These are phyloP conservation scores for Penicillium digitatum DNA, from an alignment of 2,329 filamentous ascomycete species.

Conservation along the genomic window DNA sequence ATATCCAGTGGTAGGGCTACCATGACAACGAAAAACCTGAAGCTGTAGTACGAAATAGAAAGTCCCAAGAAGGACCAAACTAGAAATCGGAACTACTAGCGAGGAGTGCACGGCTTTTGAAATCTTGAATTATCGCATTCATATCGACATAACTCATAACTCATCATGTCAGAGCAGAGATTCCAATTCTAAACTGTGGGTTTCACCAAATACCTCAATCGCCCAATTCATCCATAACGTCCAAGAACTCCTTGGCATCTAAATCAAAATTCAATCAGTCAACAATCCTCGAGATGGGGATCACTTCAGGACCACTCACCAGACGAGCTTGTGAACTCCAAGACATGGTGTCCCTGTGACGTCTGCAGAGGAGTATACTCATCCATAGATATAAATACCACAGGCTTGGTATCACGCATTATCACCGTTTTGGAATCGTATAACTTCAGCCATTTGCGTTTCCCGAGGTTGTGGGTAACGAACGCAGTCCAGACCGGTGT, in stretches of 20 bases:
- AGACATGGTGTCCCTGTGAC: conserved; percentile 36
- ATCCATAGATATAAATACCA: conserved; percentile 50
- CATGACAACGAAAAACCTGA: neutral
- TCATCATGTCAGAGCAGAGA: conserved; percentile 9
- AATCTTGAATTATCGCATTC: conserved; percentile 21
- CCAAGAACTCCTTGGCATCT: conserved; percentile 42
- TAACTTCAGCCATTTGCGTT: conserved; percentile 48
- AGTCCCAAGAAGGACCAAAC: neutral
- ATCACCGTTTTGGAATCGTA: conserved; percentile 44
- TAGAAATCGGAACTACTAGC: neutral
- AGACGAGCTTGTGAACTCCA: conserved; percentile 36
- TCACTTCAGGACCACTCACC: conserved; percentile 24
- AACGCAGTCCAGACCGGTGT: conserved; percentile 61
- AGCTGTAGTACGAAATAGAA: neutral
- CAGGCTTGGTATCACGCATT: conserved; percentile 50
- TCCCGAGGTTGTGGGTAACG: conserved; percentile 47
- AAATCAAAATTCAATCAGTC: conserved; percentile 10
- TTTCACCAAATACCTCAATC: neutral
- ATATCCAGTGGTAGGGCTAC: neutral
- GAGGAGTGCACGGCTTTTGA: conserved; percentile 11
- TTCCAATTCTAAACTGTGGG: neutral
- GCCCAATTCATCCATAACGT: conserved; percentile 32
- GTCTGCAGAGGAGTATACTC: conserved; percentile 44
- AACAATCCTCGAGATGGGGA: neutral
- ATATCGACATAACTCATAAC: conserved; percentile 23